These are phyloP conservation scores for Sphaerulina populicola DNA, from an alignment of 2,329 filamentous ascomycete species.

Conservation along the genomic window DNA sequence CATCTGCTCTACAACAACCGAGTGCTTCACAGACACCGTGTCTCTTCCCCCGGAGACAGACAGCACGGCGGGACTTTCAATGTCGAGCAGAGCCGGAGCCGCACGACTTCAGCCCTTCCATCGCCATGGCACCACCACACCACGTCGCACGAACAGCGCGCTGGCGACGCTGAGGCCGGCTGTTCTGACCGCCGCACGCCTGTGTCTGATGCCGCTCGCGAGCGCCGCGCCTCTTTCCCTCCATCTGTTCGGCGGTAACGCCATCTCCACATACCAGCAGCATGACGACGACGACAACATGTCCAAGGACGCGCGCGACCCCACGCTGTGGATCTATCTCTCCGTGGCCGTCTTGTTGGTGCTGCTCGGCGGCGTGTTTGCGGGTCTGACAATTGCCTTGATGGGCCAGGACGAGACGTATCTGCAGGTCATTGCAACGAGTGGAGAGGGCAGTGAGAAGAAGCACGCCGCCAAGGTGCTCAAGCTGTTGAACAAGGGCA, in stretches of 20 bases:
- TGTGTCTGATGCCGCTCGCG: constrained; percentile 19
- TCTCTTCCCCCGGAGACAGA: not conserved
- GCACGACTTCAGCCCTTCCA: not conserved
- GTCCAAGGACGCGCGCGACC: constrained; percentile 39
- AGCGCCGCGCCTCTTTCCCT: constrained; percentile 13
- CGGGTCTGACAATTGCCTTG: constrained; percentile 82
- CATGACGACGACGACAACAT: constrained; percentile 21
- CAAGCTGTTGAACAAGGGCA: constrained; percentile 71
- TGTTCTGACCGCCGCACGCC: constrained; percentile 18
- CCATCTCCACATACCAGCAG: constrained; percentile 9
- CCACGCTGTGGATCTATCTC: constrained; percentile 71
- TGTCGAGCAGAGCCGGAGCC: not conserved
- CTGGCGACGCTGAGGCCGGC: constrained; percentile 14
- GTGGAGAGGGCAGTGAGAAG: constrained; percentile 74
- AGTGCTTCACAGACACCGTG: not conserved
- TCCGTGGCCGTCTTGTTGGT: constrained; percentile 72
- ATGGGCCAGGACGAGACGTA: constrained; percentile 89
- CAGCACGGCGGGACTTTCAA: not conserved
- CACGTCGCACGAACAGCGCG: constrained; percentile 1
- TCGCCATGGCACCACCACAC: constrained; percentile 1
- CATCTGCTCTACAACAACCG: not conserved
- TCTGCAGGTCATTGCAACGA: constrained; percentile 83
- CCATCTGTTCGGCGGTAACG: constrained; percentile 6
- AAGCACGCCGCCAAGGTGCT: constrained; percentile 78
- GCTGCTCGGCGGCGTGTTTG: constrained; percentile 82